Conservation (phyloP, 345 rosid species). For the Anacardium occidentale region DNA sequence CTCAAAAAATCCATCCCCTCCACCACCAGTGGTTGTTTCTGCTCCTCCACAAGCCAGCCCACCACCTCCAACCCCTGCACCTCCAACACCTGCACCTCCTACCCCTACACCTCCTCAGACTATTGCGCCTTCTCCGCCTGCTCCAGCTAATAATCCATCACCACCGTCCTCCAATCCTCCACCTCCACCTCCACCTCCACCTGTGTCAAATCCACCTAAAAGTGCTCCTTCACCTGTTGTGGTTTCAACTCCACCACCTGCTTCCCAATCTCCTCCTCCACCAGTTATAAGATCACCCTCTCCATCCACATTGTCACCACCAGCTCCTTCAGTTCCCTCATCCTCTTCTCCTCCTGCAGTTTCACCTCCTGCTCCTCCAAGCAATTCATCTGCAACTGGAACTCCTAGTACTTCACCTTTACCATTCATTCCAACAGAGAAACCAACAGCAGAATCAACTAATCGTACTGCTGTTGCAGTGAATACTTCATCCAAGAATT, state of each 20-base stretch:
- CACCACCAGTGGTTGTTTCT: conserved; percentile 44
- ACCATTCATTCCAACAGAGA: conserved; percentile 69
- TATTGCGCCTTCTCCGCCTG: conserved; percentile 45
- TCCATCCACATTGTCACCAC: conserved; percentile 34
- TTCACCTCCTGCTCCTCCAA: conserved; percentile 57
- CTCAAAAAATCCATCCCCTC: conserved; percentile 41
- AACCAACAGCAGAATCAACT: conserved; percentile 73
- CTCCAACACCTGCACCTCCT: conserved; percentile 44
- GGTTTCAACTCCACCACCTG: conserved; percentile 32
- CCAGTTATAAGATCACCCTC: conserved; percentile 41
- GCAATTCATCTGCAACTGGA: conserved; percentile 36
- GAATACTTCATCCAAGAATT: conserved; percentile 35
- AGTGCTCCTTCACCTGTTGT: conserved; percentile 36
- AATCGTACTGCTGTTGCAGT: conserved; percentile 32
- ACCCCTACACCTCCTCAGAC: conserved; percentile 56
- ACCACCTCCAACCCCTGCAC: conserved; percentile 36
- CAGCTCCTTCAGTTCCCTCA: conserved; percentile 57
- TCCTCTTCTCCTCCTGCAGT: conserved; percentile 40
- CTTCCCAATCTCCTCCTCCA: conserved; percentile 46
- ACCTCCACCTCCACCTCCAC: conserved; percentile 58
- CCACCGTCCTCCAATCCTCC: conserved; percentile 41
- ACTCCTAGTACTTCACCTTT: conserved; percentile 44
- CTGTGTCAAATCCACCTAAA: conserved; percentile 36
- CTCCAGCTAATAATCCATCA: conserved; percentile 28
- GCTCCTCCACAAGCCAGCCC: conserved; percentile 50